Percentiles rank a stretch among this genome's conserved stretches.
These are phyloP conservation scores for Talaromyces nanjingensis DNA, from an alignment of 495 filamentous ascomycete species.

Conservation along the genomic window DNA sequence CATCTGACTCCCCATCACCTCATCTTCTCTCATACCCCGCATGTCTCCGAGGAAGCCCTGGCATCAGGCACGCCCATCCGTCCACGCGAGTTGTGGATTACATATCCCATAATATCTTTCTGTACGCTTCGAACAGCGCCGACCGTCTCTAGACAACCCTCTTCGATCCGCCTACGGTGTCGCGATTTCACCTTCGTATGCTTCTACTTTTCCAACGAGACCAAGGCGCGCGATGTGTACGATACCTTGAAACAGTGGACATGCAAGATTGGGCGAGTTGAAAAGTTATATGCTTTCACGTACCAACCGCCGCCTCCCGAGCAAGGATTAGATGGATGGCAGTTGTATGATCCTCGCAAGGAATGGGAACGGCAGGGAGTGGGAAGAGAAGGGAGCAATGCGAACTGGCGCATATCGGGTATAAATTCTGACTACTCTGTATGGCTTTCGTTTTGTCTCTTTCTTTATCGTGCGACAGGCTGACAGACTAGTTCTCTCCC, in stretches of 20 bases:
- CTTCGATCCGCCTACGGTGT: slow-evolving; percentile 81
- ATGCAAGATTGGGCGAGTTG: slow-evolving; percentile 74
- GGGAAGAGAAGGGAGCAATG: slow-evolving; percentile 61
- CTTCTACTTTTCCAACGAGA: slow-evolving; percentile 76
- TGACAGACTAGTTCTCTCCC: slow-evolving; percentile 65
- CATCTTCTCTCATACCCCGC: slow-evolving; percentile 51
- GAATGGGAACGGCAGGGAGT: slow-evolving; percentile 81
- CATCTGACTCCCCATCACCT: slow-evolving; percentile 62
- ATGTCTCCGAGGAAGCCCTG: slow-evolving; percentile 25
- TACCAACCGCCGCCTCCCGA: slow-evolving; percentile 71
- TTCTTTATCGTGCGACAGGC: background rate
- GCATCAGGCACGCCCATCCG: slow-evolving; percentile 28
- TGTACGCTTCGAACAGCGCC: slow-evolving; percentile 67
- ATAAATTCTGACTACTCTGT: slow-evolving; percentile 83
- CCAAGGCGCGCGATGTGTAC: slow-evolving; percentile 74
- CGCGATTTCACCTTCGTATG: slow-evolving; percentile 90
- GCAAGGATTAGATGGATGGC: slow-evolving; percentile 73
- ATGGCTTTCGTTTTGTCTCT: slow-evolving; percentile 13
- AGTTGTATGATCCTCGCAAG: slow-evolving; percentile 74
- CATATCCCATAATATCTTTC: slow-evolving; percentile 81
- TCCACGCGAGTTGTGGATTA: slow-evolving; percentile 81
- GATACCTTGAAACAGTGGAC: slow-evolving; percentile 79
- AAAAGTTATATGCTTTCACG: slow-evolving; percentile 86
- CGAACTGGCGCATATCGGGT: slow-evolving; percentile 82
- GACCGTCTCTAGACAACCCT: slow-evolving; percentile 60